These are phyloP conservation scores for Neocallimastix lanati DNA, from an alignment of 192 early-diverging fungal genomes.

Conservation along the genomic window DNA sequence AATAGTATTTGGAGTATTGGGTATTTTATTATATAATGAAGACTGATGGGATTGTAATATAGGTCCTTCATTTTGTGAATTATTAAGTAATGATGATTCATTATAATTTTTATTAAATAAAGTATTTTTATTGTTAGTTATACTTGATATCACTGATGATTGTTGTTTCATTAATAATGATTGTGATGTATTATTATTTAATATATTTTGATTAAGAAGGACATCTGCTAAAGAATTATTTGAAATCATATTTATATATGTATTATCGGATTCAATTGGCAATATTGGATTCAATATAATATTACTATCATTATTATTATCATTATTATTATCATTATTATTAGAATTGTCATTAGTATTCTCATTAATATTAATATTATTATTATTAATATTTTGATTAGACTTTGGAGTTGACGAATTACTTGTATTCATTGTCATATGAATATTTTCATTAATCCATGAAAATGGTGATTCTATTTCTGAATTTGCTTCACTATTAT, in stretches of 20 bases:
- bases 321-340: background rate
- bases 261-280: background rate
- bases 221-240: background rate
- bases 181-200: background rate
- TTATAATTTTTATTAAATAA: background rate
- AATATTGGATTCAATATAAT: background rate
- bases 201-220: background rate
- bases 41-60: background rate
- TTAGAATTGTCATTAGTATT: no score
- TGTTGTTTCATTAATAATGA: background rate
- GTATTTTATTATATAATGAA: background rate
- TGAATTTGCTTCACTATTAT: background rate
- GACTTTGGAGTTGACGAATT: background rate
- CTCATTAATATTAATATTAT: background rate
- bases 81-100: background rate
- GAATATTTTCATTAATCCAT: background rate
- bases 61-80: background rate
- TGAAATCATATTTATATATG: background rate
- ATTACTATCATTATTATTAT: background rate
- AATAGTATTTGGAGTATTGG: background rate
- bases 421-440: background rate
- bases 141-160: background rate
- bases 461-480: background rate
- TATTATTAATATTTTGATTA: background rate
- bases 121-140: background rate